These are phyloP conservation scores for Parascedosporium putredinis DNA, from an alignment of 2,329 filamentous ascomycete species.

Conservation along the genomic window DNA sequence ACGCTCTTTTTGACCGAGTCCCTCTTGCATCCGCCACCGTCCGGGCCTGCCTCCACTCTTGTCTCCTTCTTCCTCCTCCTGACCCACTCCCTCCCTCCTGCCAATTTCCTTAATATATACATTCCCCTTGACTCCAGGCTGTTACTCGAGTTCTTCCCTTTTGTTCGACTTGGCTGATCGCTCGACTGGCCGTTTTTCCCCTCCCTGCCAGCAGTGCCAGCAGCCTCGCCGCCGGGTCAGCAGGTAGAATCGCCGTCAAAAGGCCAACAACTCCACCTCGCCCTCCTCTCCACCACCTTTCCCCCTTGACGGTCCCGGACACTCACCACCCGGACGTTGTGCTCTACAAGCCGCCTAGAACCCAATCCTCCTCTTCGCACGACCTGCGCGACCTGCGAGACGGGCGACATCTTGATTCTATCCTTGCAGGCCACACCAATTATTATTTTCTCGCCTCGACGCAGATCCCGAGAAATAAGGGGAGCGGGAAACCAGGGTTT, in stretches of 20 bases:
- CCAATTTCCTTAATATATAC: not conserved
- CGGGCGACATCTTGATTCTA: too few species aligned
- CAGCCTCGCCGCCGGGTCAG: too few species aligned
- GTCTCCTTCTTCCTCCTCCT: not conserved
- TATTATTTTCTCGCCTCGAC: not conserved
- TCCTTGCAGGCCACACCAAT: not conserved
- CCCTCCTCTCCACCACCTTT: too few species aligned
- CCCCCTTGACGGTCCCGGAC: too few species aligned
- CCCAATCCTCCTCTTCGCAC: too few species aligned
- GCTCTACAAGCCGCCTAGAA: too few species aligned
- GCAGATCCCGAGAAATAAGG: slow-evolving; percentile 1
- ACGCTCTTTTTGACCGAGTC: not conserved
- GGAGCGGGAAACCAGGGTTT: slow-evolving; percentile 1
- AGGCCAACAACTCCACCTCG: not conserved
- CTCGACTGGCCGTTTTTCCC: not conserved
- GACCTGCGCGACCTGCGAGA: too few species aligned
- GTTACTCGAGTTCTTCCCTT: not conserved
- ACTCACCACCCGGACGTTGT: too few species aligned
- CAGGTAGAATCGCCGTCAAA: not conserved
- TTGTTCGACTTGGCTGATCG: not conserved
- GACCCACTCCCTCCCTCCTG: not conserved
- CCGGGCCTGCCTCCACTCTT: not conserved
- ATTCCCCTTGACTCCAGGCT: not conserved
- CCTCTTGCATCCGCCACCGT: not conserved
- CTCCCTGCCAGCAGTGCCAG: not conserved